These are phyloP conservation scores for Macroventuria anomochaeta DNA, from an alignment of 2,329 filamentous ascomycete species.

Conservation along the genomic window DNA sequence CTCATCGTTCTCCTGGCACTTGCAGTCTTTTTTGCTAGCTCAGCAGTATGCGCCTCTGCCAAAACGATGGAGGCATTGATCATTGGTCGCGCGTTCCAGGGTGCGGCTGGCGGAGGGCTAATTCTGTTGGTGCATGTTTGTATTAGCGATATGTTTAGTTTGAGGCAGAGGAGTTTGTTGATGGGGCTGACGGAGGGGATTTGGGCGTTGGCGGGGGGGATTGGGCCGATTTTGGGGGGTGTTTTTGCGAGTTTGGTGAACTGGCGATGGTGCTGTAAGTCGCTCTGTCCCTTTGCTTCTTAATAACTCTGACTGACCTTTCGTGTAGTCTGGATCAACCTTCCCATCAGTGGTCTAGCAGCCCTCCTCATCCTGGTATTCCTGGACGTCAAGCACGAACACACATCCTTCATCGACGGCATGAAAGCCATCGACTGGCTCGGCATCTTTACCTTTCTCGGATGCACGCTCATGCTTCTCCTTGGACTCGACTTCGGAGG, in stretches of 20 bases:
- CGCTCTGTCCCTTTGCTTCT: background rate
- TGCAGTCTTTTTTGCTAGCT: slow-evolving; percentile 66
- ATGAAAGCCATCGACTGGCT: slow-evolving; percentile 62
- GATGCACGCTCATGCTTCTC: slow-evolving; percentile 59
- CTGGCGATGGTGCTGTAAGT: slow-evolving; percentile 60
- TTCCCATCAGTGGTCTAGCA: slow-evolving; percentile 58
- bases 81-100: slow-evolving; percentile 66
- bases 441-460: slow-evolving; percentile 60
- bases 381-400: slow-evolving; percentile 63
- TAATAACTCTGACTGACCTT: background rate
- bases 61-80: slow-evolving; percentile 66
- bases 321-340: slow-evolving; percentile 61
- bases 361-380: slow-evolving; percentile 59
- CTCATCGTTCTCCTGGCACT: slow-evolving; percentile 59
- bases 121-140: slow-evolving; percentile 68
- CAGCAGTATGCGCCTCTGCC: slow-evolving; percentile 63
- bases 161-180: slow-evolving; percentile 59
- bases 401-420: slow-evolving; percentile 56
- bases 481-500: slow-evolving; percentile 63
- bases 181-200: slow-evolving; percentile 60
- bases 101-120: slow-evolving; percentile 68
- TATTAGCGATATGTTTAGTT: slow-evolving; percentile 68
- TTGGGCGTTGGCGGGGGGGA: slow-evolving; percentile 62
- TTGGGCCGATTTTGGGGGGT: slow-evolving; percentile 62
- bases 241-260: slow-evolving; percentile 54